Evolutionary conservation across 2,329 filamentous ascomycete species (phyloP).

Genomic region (Huntiella omanensis): DNA sequence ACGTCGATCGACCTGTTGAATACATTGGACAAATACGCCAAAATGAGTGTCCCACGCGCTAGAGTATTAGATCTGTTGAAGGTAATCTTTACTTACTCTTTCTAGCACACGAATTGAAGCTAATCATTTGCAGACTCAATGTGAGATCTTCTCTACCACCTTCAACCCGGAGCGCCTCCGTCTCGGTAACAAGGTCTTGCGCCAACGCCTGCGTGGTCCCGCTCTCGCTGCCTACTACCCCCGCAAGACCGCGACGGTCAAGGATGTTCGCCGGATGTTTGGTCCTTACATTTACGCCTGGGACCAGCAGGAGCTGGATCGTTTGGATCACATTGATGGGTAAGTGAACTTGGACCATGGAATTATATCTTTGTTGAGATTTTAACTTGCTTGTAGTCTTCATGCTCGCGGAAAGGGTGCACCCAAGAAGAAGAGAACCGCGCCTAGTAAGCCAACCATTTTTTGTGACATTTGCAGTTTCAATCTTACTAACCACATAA

Average conservation of each 20-base stretch:
- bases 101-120: conserved; percentile 11
- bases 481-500: conserved; percentile 2
- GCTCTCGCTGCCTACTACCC: conserved; percentile 78
- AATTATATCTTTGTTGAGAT: background rate
- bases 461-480: background rate
- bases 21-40: conserved; percentile 17
- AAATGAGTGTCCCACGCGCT: conserved; percentile 43
- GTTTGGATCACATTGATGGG: conserved; percentile 56
- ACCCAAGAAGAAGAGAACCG: conserved; percentile 67
- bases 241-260: conserved; percentile 48
- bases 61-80: conserved; percentile 57
- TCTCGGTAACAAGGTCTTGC: conserved; percentile 79
- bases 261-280: conserved; percentile 55
- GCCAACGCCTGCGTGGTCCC: conserved; percentile 73
- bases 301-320: conserved; percentile 61
- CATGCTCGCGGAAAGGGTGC: conserved; percentile 70
- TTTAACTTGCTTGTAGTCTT: conserved; percentile 18
- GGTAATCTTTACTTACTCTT: conserved; percentile 27
- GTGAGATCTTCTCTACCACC: conserved; percentile 74
- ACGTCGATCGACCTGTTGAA: background rate
- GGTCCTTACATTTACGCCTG: conserved; percentile 45
- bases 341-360: conserved; percentile 19
- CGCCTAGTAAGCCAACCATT: conserved; percentile 18
- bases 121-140: conserved; percentile 48
- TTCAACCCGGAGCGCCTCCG: conserved; percentile 74